phyloP scores from a whole-genome alignment of 805 yeast genomes.

The Saccharomycopsis javanensis region DNA sequence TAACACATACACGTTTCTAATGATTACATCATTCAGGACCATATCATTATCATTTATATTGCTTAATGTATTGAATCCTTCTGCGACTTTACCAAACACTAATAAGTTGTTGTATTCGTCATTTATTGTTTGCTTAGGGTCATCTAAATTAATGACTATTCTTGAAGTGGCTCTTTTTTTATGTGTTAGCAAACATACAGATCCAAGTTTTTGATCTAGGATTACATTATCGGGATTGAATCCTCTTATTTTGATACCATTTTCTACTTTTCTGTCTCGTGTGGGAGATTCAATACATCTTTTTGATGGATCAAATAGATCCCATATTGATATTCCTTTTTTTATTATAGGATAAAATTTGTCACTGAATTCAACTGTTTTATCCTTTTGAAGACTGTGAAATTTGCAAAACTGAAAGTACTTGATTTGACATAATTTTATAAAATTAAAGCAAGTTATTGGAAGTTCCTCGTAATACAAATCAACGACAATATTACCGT shows the following conservation, averaged over 20 bases:
- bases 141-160: conserved; percentile 30
- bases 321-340: conserved; percentile 11
- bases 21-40: conserved; percentile 42
- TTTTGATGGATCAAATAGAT: not conserved
- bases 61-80: conserved; percentile 40
- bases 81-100: conserved; percentile 43
- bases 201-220: conserved; percentile 24
- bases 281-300: not conserved
- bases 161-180: conserved; percentile 27
- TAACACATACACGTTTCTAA: conserved; percentile 39
- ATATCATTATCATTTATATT: conserved; percentile 31
- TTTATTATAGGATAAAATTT: conserved; percentile 33
- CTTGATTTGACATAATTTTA: conserved; percentile 43
- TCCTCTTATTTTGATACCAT: not conserved
- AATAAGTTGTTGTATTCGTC: conserved; percentile 18
- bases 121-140: conserved; percentile 17
- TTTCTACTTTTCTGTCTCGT: not conserved
- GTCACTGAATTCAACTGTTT: conserved; percentile 37
- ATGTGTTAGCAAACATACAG: conserved; percentile 26
- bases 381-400: conserved; percentile 33
- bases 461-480: conserved; percentile 30
- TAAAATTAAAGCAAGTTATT: conserved; percentile 35
- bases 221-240: not conserved
- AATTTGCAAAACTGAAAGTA: conserved; percentile 46
- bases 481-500: conserved; percentile 46